Conservation (phyloP, 2,329 filamentous ascomycete genomes). For the Parasarocladium wereldwijsianum region DNA sequence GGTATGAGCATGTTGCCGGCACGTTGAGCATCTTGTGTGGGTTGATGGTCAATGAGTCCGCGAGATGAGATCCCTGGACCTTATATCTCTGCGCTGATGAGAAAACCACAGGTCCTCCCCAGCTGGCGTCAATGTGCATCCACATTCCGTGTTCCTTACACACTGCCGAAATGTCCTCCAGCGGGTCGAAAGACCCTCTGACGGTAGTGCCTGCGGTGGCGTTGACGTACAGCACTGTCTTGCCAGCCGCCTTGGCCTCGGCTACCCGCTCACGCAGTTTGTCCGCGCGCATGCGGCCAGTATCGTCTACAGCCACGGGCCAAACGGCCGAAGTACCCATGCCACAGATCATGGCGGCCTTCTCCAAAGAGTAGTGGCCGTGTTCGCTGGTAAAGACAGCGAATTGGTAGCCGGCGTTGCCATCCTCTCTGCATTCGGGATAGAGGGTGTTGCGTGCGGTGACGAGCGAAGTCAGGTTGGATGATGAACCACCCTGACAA, state of each 20-base stretch:
- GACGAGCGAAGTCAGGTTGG: constrained; percentile 74
- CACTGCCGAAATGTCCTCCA: constrained; percentile 52
- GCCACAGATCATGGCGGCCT: constrained; percentile 82
- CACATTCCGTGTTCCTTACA: constrained; percentile 63
- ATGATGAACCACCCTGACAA: constrained; percentile 70
- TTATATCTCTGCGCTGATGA: constrained; percentile 47
- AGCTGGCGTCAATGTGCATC: constrained; percentile 86
- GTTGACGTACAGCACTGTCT: constrained; percentile 87
- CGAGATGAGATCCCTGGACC: constrained; percentile 55
- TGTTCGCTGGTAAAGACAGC: constrained; percentile 80
- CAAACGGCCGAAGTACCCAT: constrained; percentile 64
- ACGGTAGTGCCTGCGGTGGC: constrained; percentile 93
- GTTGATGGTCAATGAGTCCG: constrained; percentile 75
- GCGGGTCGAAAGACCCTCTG: constrained; percentile 74
- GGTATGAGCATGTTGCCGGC: constrained; percentile 79
- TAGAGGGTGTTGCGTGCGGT: constrained; percentile 78
- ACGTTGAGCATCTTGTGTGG: constrained; percentile 97
- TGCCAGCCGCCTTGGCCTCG: constrained; percentile 48
- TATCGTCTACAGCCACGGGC: constrained; percentile 55
- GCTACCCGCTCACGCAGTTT: constrained; percentile 49
- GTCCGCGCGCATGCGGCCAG: constrained; percentile 55
- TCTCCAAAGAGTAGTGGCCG: constrained; percentile 89
- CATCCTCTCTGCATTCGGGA: constrained; percentile 59
- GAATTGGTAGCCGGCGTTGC: constrained; percentile 52
- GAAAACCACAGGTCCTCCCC: constrained; percentile 79